These are phyloP conservation scores for Aspergillus persii DNA, from an alignment of 2,329 filamentous ascomycete species.

Conservation along the genomic window DNA sequence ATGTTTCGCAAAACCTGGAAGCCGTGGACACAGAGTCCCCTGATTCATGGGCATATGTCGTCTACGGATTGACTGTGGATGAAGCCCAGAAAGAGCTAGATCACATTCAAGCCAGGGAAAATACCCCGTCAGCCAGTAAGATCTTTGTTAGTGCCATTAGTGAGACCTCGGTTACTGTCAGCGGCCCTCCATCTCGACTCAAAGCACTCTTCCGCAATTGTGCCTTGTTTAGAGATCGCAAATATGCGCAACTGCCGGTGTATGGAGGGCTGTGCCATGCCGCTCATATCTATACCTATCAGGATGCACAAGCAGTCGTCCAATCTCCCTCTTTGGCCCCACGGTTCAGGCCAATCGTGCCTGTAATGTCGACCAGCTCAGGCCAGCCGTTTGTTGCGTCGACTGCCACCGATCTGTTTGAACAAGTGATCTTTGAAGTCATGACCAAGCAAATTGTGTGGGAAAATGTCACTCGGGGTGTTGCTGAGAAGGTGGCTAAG, in stretches of 20 bases:
- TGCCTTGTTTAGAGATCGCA: constrained; percentile 20
- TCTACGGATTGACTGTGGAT: constrained; percentile 18
- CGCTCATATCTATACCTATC: constrained; percentile 45
- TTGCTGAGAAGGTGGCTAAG: constrained; percentile 18
- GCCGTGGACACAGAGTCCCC: constrained; percentile 24
- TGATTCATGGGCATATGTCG: constrained; percentile 28
- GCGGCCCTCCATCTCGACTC: constrained; percentile 26
- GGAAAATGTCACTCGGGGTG: constrained; percentile 16
- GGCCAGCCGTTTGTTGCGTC: constrained; percentile 14
- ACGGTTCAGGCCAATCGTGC: background rate
- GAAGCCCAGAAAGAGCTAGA: constrained; percentile 26
- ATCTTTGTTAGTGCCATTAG: constrained; percentile 26
- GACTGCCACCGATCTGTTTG: constrained; percentile 16
- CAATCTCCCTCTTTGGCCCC: background rate
- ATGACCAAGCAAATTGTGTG: constrained; percentile 20
- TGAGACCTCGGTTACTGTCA: constrained; percentile 22
- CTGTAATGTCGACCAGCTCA: constrained; percentile 18
- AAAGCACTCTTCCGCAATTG: constrained; percentile 21
- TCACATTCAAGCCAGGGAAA: constrained; percentile 12
- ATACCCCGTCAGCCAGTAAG: constrained; percentile 15
- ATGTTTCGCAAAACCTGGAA: constrained; percentile 45
- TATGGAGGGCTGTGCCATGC: constrained; percentile 38
- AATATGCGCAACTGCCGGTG: constrained; percentile 23
- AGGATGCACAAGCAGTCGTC: constrained; percentile 16
- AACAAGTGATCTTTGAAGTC: constrained; percentile 19